A percentile compares a stretch with the other conserved stretches of the same genome.
These are phyloP conservation scores for Citrus glauca DNA, from an alignment of 345 rosid species.

Conservation along the genomic window DNA sequence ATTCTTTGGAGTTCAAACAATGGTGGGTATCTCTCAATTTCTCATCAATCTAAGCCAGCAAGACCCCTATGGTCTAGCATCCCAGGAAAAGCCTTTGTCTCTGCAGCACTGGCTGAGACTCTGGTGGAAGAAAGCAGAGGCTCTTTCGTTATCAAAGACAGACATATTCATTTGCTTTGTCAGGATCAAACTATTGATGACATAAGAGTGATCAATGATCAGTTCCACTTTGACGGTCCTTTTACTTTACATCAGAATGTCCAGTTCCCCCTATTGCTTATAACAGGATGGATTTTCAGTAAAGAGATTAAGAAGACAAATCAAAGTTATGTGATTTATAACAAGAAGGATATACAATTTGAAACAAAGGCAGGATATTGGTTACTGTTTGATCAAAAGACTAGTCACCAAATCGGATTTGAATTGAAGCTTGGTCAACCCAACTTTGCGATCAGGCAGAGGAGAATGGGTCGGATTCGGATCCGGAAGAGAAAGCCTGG, in stretches of 20 bases:
- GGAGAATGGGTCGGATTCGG: conserved; percentile 26
- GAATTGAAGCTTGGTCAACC: conserved; percentile 41
- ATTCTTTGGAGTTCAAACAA: conserved; percentile 43
- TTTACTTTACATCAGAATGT: conserved; percentile 20
- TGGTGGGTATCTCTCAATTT: conserved; percentile 48
- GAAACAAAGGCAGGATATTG: conserved; percentile 39
- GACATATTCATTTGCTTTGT: conserved; percentile 31
- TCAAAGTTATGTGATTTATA: conserved; percentile 13
- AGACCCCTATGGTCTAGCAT: conserved; percentile 56
- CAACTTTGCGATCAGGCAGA: conserved; percentile 14
- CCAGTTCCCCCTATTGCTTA: conserved; percentile 35
- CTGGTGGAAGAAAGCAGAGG: conserved; percentile 76
- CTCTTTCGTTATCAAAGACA: conserved; percentile 46
- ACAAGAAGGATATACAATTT: conserved; percentile 1
- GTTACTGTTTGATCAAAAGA: conserved; percentile 50
- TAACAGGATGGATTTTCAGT: conserved; percentile 47
- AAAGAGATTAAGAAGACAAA: conserved; percentile 21
- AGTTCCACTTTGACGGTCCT: conserved; percentile 1
- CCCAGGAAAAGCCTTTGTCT: conserved; percentile 56
- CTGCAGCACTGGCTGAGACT: conserved; percentile 53
- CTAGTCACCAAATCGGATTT: conserved; percentile 44
- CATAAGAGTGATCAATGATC: conserved; percentile 28
- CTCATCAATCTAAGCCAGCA: conserved; percentile 38
- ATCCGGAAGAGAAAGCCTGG: conserved; percentile 29
- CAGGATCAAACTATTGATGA: conserved; percentile 53